Evolutionary conservation across 2,329 filamentous ascomycete species (phyloP).

Genomic region (Colletotrichum spinosum): DNA sequence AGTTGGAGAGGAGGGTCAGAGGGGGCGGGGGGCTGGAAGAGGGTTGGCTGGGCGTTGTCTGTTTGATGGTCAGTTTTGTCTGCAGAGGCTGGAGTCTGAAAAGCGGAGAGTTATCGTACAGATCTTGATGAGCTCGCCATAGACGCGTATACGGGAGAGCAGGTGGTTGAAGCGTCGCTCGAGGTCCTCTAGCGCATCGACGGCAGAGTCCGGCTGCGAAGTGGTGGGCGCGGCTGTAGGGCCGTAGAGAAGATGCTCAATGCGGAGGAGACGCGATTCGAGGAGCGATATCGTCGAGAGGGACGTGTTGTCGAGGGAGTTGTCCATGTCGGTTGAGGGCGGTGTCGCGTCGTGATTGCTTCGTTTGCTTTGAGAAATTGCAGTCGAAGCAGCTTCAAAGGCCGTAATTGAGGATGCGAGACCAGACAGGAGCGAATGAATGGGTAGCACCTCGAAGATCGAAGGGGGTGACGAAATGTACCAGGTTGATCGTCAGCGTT

Average conservation of each 20-base stretch:
- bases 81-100: neutral
- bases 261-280: slow-evolving; percentile 67
- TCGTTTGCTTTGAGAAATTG: neutral
- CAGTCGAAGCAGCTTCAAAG: too few relatives aligned
- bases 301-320: slow-evolving; percentile 62
- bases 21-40: slow-evolving; percentile 62
- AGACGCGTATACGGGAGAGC: slow-evolving; percentile 64
- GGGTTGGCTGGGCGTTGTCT: slow-evolving; percentile 66
- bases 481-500: neutral
- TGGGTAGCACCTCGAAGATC: neutral
- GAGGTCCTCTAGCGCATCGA: slow-evolving; percentile 60
- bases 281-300: slow-evolving; percentile 67
- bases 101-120: slow-evolving; percentile 54
- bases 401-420: too few relatives aligned
- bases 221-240: slow-evolving; percentile 48
- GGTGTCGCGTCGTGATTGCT: slow-evolving; percentile 10
- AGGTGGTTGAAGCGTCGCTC: slow-evolving; percentile 65
- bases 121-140: slow-evolving; percentile 69
- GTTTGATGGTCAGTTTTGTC: neutral
- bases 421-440: too few relatives aligned
- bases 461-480: neutral
- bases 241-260: slow-evolving; percentile 70
- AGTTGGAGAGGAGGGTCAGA: slow-evolving; percentile 64
- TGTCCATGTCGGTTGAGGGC: slow-evolving; percentile 43
- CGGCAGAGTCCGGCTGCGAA: slow-evolving; percentile 53